phyloP scores from a whole-genome alignment of 2,329 filamentous ascomycete species.

The Ceratocystis cacaofunesta region DNA sequence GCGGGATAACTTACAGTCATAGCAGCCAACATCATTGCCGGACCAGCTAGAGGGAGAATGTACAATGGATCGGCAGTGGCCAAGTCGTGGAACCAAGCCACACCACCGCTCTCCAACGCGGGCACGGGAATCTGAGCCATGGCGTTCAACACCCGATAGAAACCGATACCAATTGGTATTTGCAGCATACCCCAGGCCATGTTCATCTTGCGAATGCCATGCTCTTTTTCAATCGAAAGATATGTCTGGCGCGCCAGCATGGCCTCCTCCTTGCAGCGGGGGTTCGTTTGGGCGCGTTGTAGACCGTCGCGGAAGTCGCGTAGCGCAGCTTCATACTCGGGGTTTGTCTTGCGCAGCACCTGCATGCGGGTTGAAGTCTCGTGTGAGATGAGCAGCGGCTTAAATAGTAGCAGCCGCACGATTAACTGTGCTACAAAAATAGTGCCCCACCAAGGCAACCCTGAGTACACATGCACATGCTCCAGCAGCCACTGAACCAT shows the following conservation, averaged over 20 bases:
- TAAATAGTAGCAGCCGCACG: slow-evolving; percentile 50
- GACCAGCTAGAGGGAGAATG: slow-evolving; percentile 51
- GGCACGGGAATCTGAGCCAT: slow-evolving; percentile 73
- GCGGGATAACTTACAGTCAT: slow-evolving; percentile 30
- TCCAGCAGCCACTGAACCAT: slow-evolving; percentile 65
- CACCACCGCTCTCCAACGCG: slow-evolving; percentile 52
- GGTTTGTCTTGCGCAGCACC: slow-evolving; percentile 35
- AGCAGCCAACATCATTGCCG: slow-evolving; percentile 40
- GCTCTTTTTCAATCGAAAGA: slow-evolving; percentile 21
- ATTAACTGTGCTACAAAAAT: slow-evolving; percentile 51
- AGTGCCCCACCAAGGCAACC: slow-evolving; percentile 69
- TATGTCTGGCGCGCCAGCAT: slow-evolving; percentile 22
- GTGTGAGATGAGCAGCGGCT: slow-evolving; percentile 46
- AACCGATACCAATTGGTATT: slow-evolving; percentile 60
- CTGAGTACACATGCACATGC: slow-evolving; percentile 61
- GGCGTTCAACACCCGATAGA: slow-evolving; percentile 59
- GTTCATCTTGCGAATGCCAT: slow-evolving; percentile 24
- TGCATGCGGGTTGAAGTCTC: slow-evolving; percentile 49
- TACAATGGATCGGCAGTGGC: slow-evolving; percentile 63
- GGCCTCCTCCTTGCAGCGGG: slow-evolving; percentile 16
- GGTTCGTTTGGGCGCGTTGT: slow-evolving; percentile 28
- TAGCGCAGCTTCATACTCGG: slow-evolving; percentile 33
- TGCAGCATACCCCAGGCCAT: slow-evolving; percentile 30
- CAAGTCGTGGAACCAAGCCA: slow-evolving; percentile 68
- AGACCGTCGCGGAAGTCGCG: slow-evolving; percentile 33